Percentiles rank a stretch among this genome's conserved stretches.
Evolutionary conservation across 2,329 filamentous ascomycete species (phyloP).

Genomic region (Arthrobotrys megalospora): DNA sequence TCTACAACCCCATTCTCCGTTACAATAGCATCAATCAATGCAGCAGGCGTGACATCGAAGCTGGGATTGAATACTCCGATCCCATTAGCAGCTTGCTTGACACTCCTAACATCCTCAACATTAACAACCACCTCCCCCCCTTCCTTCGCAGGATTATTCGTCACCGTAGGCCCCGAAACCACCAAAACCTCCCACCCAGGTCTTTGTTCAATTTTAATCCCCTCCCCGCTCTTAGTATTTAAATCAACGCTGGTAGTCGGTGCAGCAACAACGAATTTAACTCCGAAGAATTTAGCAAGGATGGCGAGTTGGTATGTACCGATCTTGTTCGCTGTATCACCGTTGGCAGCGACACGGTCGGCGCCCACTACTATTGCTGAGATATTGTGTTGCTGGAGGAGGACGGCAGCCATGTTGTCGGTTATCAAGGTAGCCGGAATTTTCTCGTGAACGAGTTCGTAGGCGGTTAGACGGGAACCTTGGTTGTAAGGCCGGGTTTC

Average conservation of each 20-base stretch:
- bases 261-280: slow-evolving; percentile 95
- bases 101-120: slow-evolving; percentile 58
- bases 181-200: slow-evolving; percentile 79
- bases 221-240: slow-evolving; percentile 80
- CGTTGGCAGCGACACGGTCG: slow-evolving; percentile 94
- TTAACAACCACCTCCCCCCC: slow-evolving; percentile 77
- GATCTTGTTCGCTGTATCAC: slow-evolving; percentile 98
- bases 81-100: slow-evolving; percentile 70
- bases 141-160: slow-evolving; percentile 66
- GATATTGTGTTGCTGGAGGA: slow-evolving; percentile 81
- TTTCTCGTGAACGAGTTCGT: slow-evolving; percentile 92
- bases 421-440: slow-evolving; percentile 94
- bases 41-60: slow-evolving; percentile 93
- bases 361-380: slow-evolving; percentile 93
- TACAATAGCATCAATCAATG: slow-evolving; percentile 91
- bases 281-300: slow-evolving; percentile 86
- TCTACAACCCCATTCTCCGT: slow-evolving; percentile 75
- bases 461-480: slow-evolving; percentile 92
- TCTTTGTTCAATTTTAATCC: slow-evolving; percentile 93
- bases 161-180: slow-evolving; percentile 60
- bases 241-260: slow-evolving; percentile 95
- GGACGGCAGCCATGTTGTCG: slow-evolving; percentile 94
- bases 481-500: slow-evolving; percentile 99
- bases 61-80: slow-evolving; percentile 96
- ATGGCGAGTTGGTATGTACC: slow-evolving; percentile 94